Evolutionary conservation across 2,329 filamentous ascomycete genomes (phyloP).

Genomic region (Exophiala alcalophila): DNA sequence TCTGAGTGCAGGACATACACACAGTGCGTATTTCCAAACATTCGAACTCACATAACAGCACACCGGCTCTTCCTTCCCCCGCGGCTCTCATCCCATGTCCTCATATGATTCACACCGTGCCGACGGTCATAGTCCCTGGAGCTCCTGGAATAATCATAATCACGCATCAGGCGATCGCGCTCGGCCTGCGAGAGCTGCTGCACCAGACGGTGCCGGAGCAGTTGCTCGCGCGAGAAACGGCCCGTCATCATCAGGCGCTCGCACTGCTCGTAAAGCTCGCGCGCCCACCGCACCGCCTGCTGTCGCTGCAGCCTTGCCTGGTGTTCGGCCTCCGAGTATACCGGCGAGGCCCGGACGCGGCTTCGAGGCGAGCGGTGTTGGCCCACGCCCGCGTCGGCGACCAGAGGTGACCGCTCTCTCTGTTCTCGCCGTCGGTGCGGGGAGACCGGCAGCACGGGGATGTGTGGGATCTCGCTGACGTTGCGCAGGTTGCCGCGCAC

Average conservation of each 20-base stretch:
- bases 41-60: slow-evolving; percentile 6
- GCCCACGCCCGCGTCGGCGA: slow-evolving; percentile 2
- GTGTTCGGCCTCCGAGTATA: neutral
- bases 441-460: neutral
- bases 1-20: no score
- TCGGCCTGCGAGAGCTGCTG: slow-evolving; percentile 3
- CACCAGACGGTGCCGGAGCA: slow-evolving; percentile 1
- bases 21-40: no score
- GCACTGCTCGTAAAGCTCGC: slow-evolving; percentile 6
- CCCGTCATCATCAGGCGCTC: slow-evolving; percentile 5
- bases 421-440: neutral
- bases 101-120: neutral
- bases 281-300: slow-evolving; percentile 1
- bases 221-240: neutral
- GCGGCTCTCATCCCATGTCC: neutral
- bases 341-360: neutral
- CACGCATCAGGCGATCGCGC: slow-evolving; percentile 1
- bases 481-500: slow-evolving; percentile 7
- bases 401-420: neutral
- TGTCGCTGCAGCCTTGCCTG: slow-evolving; percentile 1
- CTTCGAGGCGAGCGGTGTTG: slow-evolving; percentile 1
- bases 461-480: slow-evolving; percentile 8
- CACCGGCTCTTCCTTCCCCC: slow-evolving; percentile 1
- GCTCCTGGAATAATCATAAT: no score
- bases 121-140: no score